Evolutionary conservation across 176 grass and related monocot genomes (phyloP), one percentile per base, ranked within the genome.

Genomic region (Hordeum vulgare): DNA sequence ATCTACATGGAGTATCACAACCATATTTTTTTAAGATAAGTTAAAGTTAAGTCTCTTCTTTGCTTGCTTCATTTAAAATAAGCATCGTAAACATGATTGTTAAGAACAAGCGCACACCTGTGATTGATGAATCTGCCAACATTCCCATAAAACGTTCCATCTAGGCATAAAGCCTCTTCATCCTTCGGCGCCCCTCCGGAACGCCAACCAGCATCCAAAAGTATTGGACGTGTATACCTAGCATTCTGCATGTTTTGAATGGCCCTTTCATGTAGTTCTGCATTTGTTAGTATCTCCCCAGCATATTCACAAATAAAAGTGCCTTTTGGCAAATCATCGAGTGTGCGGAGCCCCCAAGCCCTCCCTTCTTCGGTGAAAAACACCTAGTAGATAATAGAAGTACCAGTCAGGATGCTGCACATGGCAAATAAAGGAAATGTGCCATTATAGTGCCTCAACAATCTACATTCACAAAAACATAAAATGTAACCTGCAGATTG

Each of bases 91-190:
- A 57, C 44, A 69, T 71, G 26, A 35, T 42, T 36, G 21, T 11
- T 21, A 86, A 79, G 3, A 91, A 74, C 33, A 21, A 61, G 11
- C 33, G 21, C 62, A 61, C 80, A 94, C 90, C 87, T 94, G 25
- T 94, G 92, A 61, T 91, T 94, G 70, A 91, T 76, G 76, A 88
- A 91, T 47, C 87, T 88, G 66, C 89, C 79, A 49, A 89, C 81
- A 84, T 94, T 94, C 21, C 92, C 92, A 61, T 91, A 94, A 77
- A 94, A 94, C 75, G 92, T 89, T 65, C 83, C 71, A 75, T 94
- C 92, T 35, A 94, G 81, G 76, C 83, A 91, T 63, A 94, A 84
- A 66, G 83, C 83, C 82, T 94, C 83, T 77, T 90, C 80, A 63
- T 89, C 86, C 60, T 84, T 88, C 36, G 81, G 24, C 25, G 60